These are phyloP conservation scores for Aspergillus aculeatus DNA, from an alignment of 2,329 filamentous ascomycete genomes.

Conservation along the genomic window DNA sequence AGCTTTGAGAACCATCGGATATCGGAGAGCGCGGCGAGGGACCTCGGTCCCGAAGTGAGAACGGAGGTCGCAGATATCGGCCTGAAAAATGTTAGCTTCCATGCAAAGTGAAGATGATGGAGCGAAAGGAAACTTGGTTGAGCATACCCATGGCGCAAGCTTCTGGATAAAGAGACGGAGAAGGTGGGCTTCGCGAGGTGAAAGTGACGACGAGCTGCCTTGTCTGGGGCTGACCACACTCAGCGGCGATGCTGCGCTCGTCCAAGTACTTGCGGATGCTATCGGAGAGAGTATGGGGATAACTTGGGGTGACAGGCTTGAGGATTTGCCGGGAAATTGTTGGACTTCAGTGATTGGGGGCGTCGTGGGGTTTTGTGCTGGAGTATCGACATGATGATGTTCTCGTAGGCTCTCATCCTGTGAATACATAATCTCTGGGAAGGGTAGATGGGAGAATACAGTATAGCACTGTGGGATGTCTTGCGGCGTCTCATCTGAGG, in stretches of 20 bases:
- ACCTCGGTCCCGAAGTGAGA: constrained; percentile 48
- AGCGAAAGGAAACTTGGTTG: not conserved
- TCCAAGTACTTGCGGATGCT: constrained; percentile 17
- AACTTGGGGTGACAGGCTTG: constrained; percentile 13
- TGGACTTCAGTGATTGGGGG: constrained; percentile 10
- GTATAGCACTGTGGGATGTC: not conserved
- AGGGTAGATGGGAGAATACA: not conserved
- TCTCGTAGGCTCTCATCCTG: not conserved
- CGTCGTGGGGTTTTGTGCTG: not conserved
- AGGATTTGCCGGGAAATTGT: constrained; percentile 9
- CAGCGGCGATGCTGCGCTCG: constrained; percentile 7
- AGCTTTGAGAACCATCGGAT: constrained; percentile 49
- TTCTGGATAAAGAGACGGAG: constrained; percentile 36
- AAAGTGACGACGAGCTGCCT: constrained; percentile 17
- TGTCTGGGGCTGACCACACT: constrained; percentile 15
- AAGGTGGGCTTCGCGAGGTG: constrained; percentile 34
- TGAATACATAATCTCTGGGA: not conserved
- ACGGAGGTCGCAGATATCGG: constrained; percentile 36
- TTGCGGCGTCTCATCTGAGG: not conserved
- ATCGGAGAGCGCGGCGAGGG: constrained; percentile 47
- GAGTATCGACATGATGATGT: not conserved
- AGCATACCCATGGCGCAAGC: constrained; percentile 34
- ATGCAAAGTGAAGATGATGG: not conserved
- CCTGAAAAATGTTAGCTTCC: constrained; percentile 18
- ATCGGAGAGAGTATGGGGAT: constrained; percentile 14